Evolutionary conservation across 2,329 filamentous ascomycete species (phyloP), one percentile per base, ranked within the genome.

Genomic region (Ophiostoma fasciatum): DNA sequence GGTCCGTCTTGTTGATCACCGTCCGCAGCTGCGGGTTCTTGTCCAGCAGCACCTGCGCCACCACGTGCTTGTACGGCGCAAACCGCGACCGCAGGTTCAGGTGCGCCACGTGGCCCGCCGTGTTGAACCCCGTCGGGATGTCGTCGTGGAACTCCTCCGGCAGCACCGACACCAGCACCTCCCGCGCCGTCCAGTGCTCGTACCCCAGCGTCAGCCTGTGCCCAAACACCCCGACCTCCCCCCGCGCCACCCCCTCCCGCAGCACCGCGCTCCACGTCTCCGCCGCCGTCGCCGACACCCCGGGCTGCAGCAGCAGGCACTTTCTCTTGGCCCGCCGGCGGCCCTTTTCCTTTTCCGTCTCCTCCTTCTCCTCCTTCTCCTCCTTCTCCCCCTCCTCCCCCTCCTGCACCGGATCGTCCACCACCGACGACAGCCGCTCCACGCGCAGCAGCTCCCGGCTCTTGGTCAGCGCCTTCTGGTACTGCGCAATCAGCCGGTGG

Each of bases 1-100:
- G 78, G 56, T 93, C 80, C 29, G 79, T 71, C 59, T 98, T 98
- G 67, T 94, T 94, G 61, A 98, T 94, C 46, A 98, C 87, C 0
- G 90, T 98, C 41, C 66, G 69, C 41, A 94, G 73, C 31, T 61
- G 62, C 9, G 75, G 69, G 57, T 93, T 94, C 61, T 98, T 98
- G 62, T 96, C 90, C 35, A 84, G 61, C 15, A 98, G 63, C 3
- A 96, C 77, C 49, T 88, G 66, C 0, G 81, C 90, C 33, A 96
- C 87, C 28, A 96, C 55, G 45, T 79, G 56, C 56, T 90, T 94
- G 63, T 92, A 94, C 0, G 82, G 83, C 10, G 84, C 62, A 51
- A 85, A 94, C 45, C 77, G 71, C 15, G 82, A 75, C 34, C 83
- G 75, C 22, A 98, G 74, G 56, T 98, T 98, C 40, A 98, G 63